phyloP scores from a whole-genome alignment of 1,139 yeast genomes.

The Scheffersomyces lignicola region DNA sequence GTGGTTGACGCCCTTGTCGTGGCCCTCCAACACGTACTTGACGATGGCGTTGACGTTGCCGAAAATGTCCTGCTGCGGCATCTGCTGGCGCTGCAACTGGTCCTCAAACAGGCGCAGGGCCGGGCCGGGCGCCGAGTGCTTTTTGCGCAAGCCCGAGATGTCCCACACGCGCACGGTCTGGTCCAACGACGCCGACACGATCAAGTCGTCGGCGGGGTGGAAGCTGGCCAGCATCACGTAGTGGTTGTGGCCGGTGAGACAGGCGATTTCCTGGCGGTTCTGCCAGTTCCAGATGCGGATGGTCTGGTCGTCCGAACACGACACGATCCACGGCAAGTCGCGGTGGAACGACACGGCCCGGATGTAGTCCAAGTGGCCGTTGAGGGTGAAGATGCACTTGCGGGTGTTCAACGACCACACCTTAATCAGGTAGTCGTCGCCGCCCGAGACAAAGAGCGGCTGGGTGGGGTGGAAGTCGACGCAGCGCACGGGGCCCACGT shows the following conservation, averaged over 20 bases:
- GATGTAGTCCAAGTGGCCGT: constrained; percentile 93
- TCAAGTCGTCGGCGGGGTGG: constrained; percentile 92
- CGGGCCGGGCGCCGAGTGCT: constrained; percentile 82
- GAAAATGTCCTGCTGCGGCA: constrained; percentile 87
- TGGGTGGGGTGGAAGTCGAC: constrained; percentile 97
- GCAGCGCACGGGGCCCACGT: constrained; percentile 96
- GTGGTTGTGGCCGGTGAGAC: constrained; percentile 97
- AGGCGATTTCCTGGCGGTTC: constrained; percentile 94
- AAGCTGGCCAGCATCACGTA: constrained; percentile 98
- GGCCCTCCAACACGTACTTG: constrained; percentile 95
- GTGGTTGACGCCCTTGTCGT: constrained; percentile 98
- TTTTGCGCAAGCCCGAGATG: constrained; percentile 90
- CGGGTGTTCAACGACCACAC: constrained; percentile 96
- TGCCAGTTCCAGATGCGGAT: constrained; percentile 99
- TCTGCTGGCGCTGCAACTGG: constrained; percentile 70
- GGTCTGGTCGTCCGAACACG: constrained; percentile 97
- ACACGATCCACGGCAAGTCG: constrained; percentile 95
- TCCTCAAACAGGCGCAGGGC: constrained; percentile 67
- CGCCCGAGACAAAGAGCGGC: constrained; percentile 94
- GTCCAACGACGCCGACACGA: constrained; percentile 94
- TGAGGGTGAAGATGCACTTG: constrained; percentile 86
- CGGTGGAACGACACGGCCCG: constrained; percentile 94
- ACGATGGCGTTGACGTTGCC: constrained; percentile 94
- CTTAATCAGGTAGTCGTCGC: constrained; percentile 92
- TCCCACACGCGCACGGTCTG: constrained; percentile 99